Base-by-base conservation (phyloP, 495 filamentous ascomycete genomes). In the Aspergillus sclerotiicarbonarius region DNA sequence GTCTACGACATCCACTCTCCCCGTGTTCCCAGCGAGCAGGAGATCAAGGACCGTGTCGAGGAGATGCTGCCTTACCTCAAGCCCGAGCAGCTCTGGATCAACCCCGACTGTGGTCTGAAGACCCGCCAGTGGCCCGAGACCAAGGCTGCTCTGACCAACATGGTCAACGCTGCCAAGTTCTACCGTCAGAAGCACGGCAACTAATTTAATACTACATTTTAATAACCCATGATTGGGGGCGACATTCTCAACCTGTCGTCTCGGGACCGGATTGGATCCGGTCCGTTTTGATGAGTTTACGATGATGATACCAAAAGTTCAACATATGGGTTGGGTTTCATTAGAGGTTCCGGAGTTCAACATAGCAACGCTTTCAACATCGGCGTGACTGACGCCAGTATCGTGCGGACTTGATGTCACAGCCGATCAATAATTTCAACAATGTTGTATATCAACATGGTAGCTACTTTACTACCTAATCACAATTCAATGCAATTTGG, bases 1-100 rank as follows among this genome's bases (percentile, higher is more conserved):
- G 93, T 98, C 76, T 98, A 96, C 72, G 94, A 98, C 76, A 98
- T 98, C 82, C 94, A 98, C 90, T 93, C 89, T 54, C 95, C 94
- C 54, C 95, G 94, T 88, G 82, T 98, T 48, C 94, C 94, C 64
- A 84, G 82, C 73, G 87, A 96, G 85, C 80, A 92, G 76, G 94
- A 98, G 87, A 95, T 98, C 86, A 92, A 90, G 85, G 89, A 89
- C 74, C 87, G 95, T 71, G 88, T 98, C 73, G 84, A 87, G 71
- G 93, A 98, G 88, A 98, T 98, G 94, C 86, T 98, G 54, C 76
- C 87, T 76, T 93, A 89, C 84, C 89, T 96, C 75, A 88, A 85
- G 78, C 90, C 91, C 41, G 89, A 96, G 59, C 92, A 98, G 82
- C 90, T 98, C 76, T 98, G 92, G 92, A 87, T 96, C 81, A 92